Evolutionary conservation across 208 protist species (phyloP).

Genomic region (Leishmania lainsoni): DNA sequence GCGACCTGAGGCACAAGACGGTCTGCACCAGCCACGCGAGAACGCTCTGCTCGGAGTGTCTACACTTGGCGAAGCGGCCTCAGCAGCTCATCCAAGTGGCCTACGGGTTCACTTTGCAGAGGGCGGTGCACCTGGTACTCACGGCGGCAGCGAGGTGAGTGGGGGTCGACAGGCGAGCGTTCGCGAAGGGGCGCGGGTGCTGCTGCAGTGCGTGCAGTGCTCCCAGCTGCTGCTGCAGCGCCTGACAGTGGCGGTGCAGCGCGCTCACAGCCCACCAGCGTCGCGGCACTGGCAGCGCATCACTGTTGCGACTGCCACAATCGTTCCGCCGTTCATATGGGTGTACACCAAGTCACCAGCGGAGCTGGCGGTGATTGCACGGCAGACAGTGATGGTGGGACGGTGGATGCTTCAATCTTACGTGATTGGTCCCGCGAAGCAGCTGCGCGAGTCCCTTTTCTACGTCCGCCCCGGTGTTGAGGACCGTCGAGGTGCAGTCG

Average conservation of each 20-base stretch:
- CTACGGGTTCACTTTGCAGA: constrained; percentile 8
- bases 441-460: constrained; percentile 57
- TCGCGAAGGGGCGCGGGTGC: constrained; percentile 37
- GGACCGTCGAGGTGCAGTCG: constrained; percentile 55
- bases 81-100: not conserved
- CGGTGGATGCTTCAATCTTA: constrained; percentile 49
- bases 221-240: constrained; percentile 24
- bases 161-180: not conserved
- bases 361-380: constrained; percentile 34
- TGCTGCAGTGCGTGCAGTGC: constrained; percentile 38
- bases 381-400: constrained; percentile 12
- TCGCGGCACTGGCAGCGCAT: constrained; percentile 53
- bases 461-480: constrained; percentile 66
- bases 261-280: constrained; percentile 40
- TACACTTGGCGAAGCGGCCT: not conserved
- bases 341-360: constrained; percentile 40
- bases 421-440: constrained; percentile 44
- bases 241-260: constrained; percentile 34
- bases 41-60: not conserved
- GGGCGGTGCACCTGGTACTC: not conserved
- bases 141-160: not conserved
- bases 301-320: constrained; percentile 22
- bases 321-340: constrained; percentile 44
- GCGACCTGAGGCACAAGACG: not conserved
- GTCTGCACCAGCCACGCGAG: not conserved